Evolutionary conservation across 192 early-diverging fungal species (phyloP).

Genomic region (Spinellus fusiger): DNA sequence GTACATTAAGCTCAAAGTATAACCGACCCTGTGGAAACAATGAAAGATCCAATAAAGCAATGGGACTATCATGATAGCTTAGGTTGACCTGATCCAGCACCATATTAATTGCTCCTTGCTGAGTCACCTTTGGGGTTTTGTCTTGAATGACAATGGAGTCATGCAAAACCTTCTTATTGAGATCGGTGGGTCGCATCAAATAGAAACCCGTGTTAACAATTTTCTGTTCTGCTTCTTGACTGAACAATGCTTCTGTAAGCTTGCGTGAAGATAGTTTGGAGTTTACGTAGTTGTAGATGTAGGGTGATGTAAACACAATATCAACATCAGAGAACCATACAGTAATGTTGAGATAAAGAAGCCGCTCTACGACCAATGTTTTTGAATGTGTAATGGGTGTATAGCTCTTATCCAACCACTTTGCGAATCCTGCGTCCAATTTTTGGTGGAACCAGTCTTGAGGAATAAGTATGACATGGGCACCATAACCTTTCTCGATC

Average conservation of each 20-base stretch:
- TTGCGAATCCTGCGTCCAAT: constrained; percentile 13
- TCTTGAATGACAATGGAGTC: constrained; percentile 28
- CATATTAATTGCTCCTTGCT: constrained; percentile 32
- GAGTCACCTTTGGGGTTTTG: constrained; percentile 23
- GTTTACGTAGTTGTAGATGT: constrained; percentile 25
- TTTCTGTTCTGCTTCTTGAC: constrained; percentile 26
- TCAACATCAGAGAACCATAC: constrained; percentile 38
- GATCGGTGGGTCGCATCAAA: constrained; percentile 26
- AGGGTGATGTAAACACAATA: constrained; percentile 29
- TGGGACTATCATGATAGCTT: constrained; percentile 13
- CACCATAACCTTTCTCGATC: constrained; percentile 19
- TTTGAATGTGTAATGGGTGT: constrained; percentile 37
- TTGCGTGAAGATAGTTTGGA: constrained; percentile 20
- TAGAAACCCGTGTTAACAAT: constrained; percentile 33
- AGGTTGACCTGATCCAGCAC: constrained; percentile 20
- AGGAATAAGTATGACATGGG: constrained; percentile 28
- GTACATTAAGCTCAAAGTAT: constrained; percentile 30
- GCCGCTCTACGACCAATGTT: constrained; percentile 32
- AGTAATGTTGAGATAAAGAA: constrained; percentile 25
- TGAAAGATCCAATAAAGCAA: constrained; percentile 26
- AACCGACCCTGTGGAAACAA: constrained; percentile 31
- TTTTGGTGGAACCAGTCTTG: constrained; percentile 32
- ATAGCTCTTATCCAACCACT: constrained; percentile 20
- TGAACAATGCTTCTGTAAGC: constrained; percentile 22
- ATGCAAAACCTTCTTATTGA: constrained; percentile 24